Percentiles rank a stretch among this genome's conserved stretches.
These are phyloP conservation scores for Daldinia caldariorum DNA, from an alignment of 495 filamentous ascomycete species.

Conservation along the genomic window DNA sequence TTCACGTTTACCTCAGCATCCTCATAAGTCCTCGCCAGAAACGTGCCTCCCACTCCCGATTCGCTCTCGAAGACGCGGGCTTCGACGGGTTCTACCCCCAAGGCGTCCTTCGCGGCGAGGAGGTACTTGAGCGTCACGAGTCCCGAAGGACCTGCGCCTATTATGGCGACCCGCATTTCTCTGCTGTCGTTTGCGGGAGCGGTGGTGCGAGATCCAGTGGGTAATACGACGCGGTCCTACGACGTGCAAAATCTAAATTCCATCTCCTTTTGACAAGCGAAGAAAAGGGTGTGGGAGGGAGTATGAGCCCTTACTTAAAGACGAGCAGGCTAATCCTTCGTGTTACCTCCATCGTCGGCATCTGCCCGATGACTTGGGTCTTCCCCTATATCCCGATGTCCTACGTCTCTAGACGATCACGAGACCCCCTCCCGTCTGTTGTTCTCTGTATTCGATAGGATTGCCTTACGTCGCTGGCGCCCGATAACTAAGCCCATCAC, in stretches of 20 bases:
- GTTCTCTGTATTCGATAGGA: not conserved
- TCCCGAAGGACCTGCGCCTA: slow-evolving; percentile 58
- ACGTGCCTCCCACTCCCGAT: slow-evolving; percentile 47
- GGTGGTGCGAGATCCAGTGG: slow-evolving; percentile 36
- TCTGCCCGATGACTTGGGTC: slow-evolving; percentile 10
- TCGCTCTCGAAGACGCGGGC: slow-evolving; percentile 47
- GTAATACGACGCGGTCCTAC: slow-evolving; percentile 32
- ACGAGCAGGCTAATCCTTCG: not conserved
- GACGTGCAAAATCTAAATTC: slow-evolving; percentile 17
- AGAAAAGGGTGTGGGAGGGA: not conserved
- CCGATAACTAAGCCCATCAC: slow-evolving; percentile 13
- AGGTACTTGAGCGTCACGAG: slow-evolving; percentile 60
- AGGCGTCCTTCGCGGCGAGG: slow-evolving; percentile 43
- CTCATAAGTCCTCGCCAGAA: slow-evolving; percentile 50
- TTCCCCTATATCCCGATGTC: slow-evolving; percentile 22
- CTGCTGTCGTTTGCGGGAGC: slow-evolving; percentile 24
- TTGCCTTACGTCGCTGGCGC: slow-evolving; percentile 8
- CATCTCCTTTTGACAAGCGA: slow-evolving; percentile 5
- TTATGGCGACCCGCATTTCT: slow-evolving; percentile 50
- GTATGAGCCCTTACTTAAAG: not conserved
- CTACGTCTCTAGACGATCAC: slow-evolving; percentile 24
- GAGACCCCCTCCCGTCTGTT: slow-evolving; percentile 17
- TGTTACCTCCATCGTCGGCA: slow-evolving; percentile 21
- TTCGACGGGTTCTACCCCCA: slow-evolving; percentile 51
- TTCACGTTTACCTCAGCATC: slow-evolving; percentile 45